Conservation (phyloP, 2,329 filamentous ascomycete species). For the Dactylellina leptospora region DNA sequence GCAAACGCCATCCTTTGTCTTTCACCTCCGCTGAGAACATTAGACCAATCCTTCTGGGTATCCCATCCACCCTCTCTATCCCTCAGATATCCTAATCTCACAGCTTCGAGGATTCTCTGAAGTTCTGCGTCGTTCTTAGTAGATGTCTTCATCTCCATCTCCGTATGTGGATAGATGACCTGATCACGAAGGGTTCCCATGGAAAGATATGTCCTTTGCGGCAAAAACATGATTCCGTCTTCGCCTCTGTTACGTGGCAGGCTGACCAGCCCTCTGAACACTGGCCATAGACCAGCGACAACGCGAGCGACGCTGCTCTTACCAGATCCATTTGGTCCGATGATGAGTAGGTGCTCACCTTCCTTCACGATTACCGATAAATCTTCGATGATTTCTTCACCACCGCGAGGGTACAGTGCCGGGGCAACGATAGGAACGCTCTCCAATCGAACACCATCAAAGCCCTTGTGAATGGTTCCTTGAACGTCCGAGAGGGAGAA, state of each 20-base stretch:
- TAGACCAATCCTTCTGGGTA: conserved; percentile 97
- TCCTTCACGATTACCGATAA: conserved; percentile 87
- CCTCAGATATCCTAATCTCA: conserved; percentile 85
- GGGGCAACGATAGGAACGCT: conserved; percentile 93
- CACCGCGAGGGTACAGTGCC: conserved; percentile 83
- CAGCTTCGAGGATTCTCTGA: conserved; percentile 79
- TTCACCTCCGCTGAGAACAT: conserved; percentile 94
- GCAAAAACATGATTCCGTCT: conserved; percentile 98
- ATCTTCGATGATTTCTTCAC: conserved; percentile 88
- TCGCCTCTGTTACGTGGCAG: conserved; percentile 80
- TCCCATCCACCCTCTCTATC: conserved; percentile 96
- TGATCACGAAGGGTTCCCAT: conserved; percentile 94
- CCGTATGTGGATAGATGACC: conserved; percentile 96
- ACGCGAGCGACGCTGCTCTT: conserved; percentile 89
- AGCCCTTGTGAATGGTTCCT: conserved; percentile 91
- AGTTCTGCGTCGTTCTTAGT: conserved; percentile 81
- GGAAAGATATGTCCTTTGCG: conserved; percentile 75
- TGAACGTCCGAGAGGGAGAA: conserved; percentile 92
- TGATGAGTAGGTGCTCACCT: conserved; percentile 93
- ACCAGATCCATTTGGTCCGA: conserved; percentile 91
- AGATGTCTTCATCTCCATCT: conserved; percentile 88
- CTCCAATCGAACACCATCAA: conserved; percentile 91
- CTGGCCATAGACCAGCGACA: conserved; percentile 91
- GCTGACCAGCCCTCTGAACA: conserved; percentile 90
- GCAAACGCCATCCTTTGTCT: conserved; percentile 96